Conservation (phyloP, 768 basidiomycete species). For the Pleurotus djamor region DNA sequence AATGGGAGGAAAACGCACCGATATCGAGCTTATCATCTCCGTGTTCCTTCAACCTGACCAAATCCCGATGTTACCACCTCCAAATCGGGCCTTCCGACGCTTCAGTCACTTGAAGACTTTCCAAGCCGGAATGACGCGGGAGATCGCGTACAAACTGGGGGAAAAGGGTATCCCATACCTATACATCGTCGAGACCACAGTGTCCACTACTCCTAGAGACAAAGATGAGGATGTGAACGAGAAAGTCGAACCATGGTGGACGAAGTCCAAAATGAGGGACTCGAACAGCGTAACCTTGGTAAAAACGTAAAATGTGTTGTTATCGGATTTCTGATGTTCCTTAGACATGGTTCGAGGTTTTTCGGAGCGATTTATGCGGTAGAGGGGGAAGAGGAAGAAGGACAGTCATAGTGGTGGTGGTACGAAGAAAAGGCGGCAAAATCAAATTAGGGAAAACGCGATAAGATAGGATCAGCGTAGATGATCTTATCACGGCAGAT, state of each 20-base stretch:
- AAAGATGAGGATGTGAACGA: conserved; percentile 13
- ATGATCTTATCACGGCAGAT: too few relatives aligned
- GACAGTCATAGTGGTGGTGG: too few relatives aligned
- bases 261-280: conserved; percentile 48
- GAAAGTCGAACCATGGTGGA: conserved; percentile 15
- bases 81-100: too few relatives aligned
- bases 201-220: conserved; percentile 27
- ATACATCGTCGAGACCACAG: conserved; percentile 75
- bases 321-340: too few relatives aligned
- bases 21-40: conserved; percentile 25
- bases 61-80: conserved; percentile 41
- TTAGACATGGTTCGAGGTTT: too few relatives aligned
- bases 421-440: too few relatives aligned
- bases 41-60: not conserved
- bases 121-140: conserved; percentile 78
- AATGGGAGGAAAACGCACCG: conserved; percentile 19
- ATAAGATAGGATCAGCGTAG: too few relatives aligned
- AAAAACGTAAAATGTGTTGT: too few relatives aligned
- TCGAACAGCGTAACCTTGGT: too few relatives aligned
- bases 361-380: too few relatives aligned
- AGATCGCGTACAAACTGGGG: conserved; percentile 69
- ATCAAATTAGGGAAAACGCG: too few relatives aligned
- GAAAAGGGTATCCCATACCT: conserved; percentile 84
- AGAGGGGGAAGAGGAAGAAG: too few relatives aligned
- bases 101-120: conserved; percentile 63